Conservation (phyloP, 2,329 filamentous ascomycete genomes). For the Chaetomium olivaceum region DNA sequence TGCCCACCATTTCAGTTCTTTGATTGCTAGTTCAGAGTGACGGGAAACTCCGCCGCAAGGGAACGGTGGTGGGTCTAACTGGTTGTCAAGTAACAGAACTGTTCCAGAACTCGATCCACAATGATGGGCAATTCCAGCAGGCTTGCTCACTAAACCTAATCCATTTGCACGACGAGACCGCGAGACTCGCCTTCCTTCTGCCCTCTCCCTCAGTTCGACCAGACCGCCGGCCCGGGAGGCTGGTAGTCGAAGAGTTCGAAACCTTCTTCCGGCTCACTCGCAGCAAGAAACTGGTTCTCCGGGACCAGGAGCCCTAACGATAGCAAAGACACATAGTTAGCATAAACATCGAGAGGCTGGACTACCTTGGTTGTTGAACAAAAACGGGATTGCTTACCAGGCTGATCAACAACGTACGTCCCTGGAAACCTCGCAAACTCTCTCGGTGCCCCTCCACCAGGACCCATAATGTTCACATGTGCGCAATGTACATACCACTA, state of each 20-base stretch:
- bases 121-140: too few relatives aligned
- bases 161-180: too few relatives aligned
- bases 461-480: slow-evolving; percentile 23
- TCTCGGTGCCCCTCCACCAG: slow-evolving; percentile 22
- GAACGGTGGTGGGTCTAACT: too few relatives aligned
- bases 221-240: slow-evolving; percentile 18
- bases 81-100: too few relatives aligned
- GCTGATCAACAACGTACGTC: slow-evolving; percentile 18
- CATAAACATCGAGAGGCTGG: not conserved
- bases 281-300: slow-evolving; percentile 7
- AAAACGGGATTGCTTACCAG: slow-evolving; percentile 9
- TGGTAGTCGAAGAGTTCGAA: slow-evolving; percentile 19
- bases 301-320: slow-evolving; percentile 7
- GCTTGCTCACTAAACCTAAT: too few relatives aligned
- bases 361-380: too few relatives aligned
- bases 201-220: slow-evolving; percentile 7
- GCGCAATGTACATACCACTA: slow-evolving; percentile 28
- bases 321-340: not conserved
- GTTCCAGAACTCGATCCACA: too few relatives aligned
- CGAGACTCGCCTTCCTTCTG: too few relatives aligned
- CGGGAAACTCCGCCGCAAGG: not conserved
- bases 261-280: not conserved
- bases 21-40: not conserved
- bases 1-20: not conserved
- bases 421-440: slow-evolving; percentile 24